These are phyloP conservation scores for Trichaptum fuscoviolaceum DNA, from an alignment of 768 basidiomycete species.

Conservation along the genomic window DNA sequence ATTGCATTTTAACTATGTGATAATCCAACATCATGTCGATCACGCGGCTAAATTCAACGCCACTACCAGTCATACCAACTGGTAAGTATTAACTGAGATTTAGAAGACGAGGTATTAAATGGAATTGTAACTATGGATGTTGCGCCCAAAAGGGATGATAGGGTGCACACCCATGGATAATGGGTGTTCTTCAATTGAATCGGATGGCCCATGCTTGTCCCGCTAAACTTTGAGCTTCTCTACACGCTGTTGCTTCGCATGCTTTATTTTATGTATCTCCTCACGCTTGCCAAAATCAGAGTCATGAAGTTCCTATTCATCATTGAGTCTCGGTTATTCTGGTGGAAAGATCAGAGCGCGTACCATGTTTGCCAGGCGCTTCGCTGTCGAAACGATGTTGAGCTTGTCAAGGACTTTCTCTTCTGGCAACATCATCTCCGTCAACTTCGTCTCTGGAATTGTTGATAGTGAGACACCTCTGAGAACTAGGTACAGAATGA, in stretches of 20 bases:
- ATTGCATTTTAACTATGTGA: too few relatives aligned
- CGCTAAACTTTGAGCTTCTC: background rate
- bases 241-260: slow-evolving; percentile 14
- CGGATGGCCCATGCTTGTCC: too few relatives aligned
- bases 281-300: slow-evolving; percentile 87
- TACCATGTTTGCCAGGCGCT: slow-evolving; percentile 92
- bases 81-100: too few relatives aligned
- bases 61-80: too few relatives aligned
- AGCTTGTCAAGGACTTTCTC: slow-evolving; percentile 76
- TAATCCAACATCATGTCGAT: background rate
- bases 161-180: too few relatives aligned
- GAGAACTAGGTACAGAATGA: background rate
- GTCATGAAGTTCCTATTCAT: slow-evolving; percentile 69
- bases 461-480: slow-evolving; percentile 5
- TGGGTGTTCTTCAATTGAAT: too few relatives aligned
- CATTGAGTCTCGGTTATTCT: background rate
- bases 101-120: too few relatives aligned
- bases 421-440: slow-evolving; percentile 74
- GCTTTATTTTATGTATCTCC: slow-evolving; percentile 71
- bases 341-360: slow-evolving; percentile 18
- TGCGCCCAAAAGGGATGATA: too few relatives aligned
- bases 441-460: slow-evolving; percentile 61
- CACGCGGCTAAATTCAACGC: background rate
- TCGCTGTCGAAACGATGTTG: slow-evolving; percentile 87
- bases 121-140: too few relatives aligned